A percentile compares a stretch with the other conserved stretches of the same genome.
Evolutionary conservation across 148 eudicot genomes (phyloP).

Genomic region (Agrostemma githago): DNA sequence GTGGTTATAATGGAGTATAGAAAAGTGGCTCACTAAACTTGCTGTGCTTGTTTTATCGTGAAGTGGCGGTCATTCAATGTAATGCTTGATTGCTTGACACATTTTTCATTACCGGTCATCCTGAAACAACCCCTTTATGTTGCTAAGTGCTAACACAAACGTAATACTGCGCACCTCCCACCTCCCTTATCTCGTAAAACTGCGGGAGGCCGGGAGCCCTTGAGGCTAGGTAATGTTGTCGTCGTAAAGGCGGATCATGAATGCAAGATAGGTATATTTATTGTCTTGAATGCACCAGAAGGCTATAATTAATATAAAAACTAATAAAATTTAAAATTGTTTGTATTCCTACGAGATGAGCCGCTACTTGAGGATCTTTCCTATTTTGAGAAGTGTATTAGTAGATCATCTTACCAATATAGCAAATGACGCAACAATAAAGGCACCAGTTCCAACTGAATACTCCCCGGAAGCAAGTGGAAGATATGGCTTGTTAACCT

Average conservation of each 20-base stretch:
- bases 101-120: too few species aligned
- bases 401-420: constrained; percentile 45
- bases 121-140: too few species aligned
- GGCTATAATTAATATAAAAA: not conserved
- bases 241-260: not conserved
- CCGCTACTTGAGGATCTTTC: not conserved
- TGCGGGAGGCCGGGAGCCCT: too few species aligned
- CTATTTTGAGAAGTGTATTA: not conserved
- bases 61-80: too few species aligned
- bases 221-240: too few species aligned
- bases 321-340: not conserved
- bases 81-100: too few species aligned
- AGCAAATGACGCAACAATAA: constrained; percentile 76
- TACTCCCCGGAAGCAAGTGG: constrained; percentile 96
- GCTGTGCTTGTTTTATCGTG: too few species aligned
- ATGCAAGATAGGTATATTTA: not conserved
- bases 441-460: constrained; percentile 60
- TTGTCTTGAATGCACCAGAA: not conserved
- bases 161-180: too few species aligned
- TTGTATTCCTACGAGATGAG: not conserved
- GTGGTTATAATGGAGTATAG: not conserved
- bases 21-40: too few species aligned
- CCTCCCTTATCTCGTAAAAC: too few species aligned
- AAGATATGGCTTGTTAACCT: constrained; percentile 98
- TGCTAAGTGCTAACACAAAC: too few species aligned